Percentiles rank a stretch among this genome's conserved stretches.
Conservation (phyloP, 495 filamentous ascomycete genomes). For the Beverwykella pulmonaria region DNA sequence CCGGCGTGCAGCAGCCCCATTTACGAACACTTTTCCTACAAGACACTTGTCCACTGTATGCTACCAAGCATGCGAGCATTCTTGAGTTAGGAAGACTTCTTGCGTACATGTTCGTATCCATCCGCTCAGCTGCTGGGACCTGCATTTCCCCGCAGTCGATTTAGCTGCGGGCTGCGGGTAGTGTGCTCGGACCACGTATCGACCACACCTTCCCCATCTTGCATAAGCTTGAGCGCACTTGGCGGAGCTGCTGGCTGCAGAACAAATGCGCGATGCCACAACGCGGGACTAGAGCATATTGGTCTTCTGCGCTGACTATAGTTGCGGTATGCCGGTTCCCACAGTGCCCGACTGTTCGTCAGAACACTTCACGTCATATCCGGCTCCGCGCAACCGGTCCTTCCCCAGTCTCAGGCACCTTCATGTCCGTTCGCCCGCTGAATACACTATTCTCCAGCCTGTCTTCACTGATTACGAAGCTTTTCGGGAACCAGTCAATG, state of each 20-base stretch:
- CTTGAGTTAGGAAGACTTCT: no score
- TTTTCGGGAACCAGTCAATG: constrained; percentile 56
- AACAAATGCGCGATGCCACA: neutral
- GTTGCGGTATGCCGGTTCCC: no score
- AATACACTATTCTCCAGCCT: constrained; percentile 51
- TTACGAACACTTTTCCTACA: neutral
- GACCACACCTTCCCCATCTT: neutral
- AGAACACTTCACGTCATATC: neutral
- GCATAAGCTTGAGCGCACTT: neutral
- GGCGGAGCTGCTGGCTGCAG: neutral
- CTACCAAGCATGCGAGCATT: no score
- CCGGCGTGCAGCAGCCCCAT: neutral
- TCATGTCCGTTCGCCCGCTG: constrained; percentile 45
- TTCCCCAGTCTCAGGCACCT: constrained; percentile 8
- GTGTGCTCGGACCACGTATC: neutral
- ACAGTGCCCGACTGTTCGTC: neutral
- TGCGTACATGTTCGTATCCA: no score
- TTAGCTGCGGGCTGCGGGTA: neutral
- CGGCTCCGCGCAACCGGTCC: neutral
- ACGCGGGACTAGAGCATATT: no score
- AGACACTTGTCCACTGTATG: no score
- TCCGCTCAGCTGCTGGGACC: no score
- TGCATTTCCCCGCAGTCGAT: neutral
- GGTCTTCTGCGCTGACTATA: no score
- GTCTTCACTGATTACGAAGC: constrained; percentile 51